Base-by-base conservation (phyloP, 805 yeast genomes). In the Yamadazyma philogaea region DNA sequence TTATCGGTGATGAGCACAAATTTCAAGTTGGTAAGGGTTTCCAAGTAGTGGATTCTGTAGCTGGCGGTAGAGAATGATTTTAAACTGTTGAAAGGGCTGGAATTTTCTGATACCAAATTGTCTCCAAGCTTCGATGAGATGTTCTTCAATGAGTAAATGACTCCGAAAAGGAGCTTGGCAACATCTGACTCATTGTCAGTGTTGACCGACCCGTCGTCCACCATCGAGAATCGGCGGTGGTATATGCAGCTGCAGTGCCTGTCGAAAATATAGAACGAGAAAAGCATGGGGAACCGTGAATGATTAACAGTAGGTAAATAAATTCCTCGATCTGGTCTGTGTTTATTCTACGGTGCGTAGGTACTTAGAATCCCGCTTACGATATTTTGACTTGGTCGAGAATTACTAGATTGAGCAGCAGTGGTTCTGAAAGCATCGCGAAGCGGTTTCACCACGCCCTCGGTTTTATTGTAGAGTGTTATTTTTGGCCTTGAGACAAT, bases 261-360 rank as follows among this genome's bases (percentile, higher is more conserved):
- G 60, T 91, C 97, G 59, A 84, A 91, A 42, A 91, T 78, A 86
- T 89, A 87, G 57, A 90, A 84, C 8, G 96, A 86, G 66, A 83
- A 43, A 33, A 48, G 42, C 45, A 38, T 42, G n/a, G 28, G 5
- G n/a, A n/a, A n/a, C n/a, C n/a, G n/a, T n/a, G n/a, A n/a, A n/a
- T n/a, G n/a, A n/a, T 33, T 8, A 24, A 24, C 11, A 10, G n/a
- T n/a, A n/a, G n/a, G n/a, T n/a, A n/a, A n/a, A n/a, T n/a, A n/a
- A n/a, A n/a, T n/a, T n/a, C n/a, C n/a, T n/a, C n/a, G n/a, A n/a
- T n/a, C n/a, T n/a, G n/a, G n/a, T n/a, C n/a, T n/a, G n/a, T n/a
- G n/a, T n/a, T n/a, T n/a, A n/a, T n/a, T n/a, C n/a, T n/a, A n/a
- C n/a, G n/a, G n/a, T n/a, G n/a, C n/a, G n/a, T n/a, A n/a, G n/a